Percentiles rank a stretch among this genome's conserved stretches.
phyloP scores from a whole-genome alignment of 306 rosid species.

The Coriaria nepalensis region DNA sequence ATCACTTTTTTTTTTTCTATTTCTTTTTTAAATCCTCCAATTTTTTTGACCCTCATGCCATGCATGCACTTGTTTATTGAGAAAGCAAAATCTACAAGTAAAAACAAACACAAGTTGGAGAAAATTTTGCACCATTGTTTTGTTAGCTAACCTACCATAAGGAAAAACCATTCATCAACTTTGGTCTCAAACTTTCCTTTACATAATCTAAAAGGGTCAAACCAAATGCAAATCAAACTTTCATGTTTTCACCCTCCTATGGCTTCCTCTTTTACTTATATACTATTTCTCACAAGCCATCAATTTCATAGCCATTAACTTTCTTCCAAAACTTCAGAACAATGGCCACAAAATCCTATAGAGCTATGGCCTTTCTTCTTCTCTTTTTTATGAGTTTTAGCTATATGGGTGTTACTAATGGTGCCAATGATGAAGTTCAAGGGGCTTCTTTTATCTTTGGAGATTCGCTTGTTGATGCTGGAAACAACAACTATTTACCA shows the following conservation, averaged over 20 bases:
- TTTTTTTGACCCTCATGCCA: too few relatives aligned
- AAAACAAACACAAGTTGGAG: too few relatives aligned
- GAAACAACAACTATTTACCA: slow-evolving; percentile 64
- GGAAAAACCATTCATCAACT: slow-evolving; percentile 11
- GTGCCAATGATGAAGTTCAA: slow-evolving; percentile 21
- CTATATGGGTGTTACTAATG: slow-evolving; percentile 15
- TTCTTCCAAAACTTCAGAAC: background rate
- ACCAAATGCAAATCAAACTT: slow-evolving; percentile 42
- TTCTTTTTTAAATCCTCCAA: too few relatives aligned
- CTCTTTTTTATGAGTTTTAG: slow-evolving; percentile 15
- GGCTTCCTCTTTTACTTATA: background rate
- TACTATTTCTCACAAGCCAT: background rate
- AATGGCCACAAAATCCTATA: slow-evolving; percentile 23
- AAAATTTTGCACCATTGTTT: too few relatives aligned
- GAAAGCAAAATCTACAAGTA: too few relatives aligned
- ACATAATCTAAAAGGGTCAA: slow-evolving; percentile 22
- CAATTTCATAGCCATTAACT: background rate
- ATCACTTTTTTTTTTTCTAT: too few relatives aligned
- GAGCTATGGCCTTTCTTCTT: slow-evolving; percentile 16
- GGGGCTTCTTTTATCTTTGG: slow-evolving; percentile 94
- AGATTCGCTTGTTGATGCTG: slow-evolving; percentile 89
- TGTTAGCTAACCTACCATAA: slow-evolving; percentile 37
- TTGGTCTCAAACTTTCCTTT: background rate
- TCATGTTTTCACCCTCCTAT: slow-evolving; percentile 22
- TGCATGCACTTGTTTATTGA: too few relatives aligned